Base-by-base conservation (phyloP, 192 early-diverging fungal genomes). In the Gonapodya sp. region DNA sequence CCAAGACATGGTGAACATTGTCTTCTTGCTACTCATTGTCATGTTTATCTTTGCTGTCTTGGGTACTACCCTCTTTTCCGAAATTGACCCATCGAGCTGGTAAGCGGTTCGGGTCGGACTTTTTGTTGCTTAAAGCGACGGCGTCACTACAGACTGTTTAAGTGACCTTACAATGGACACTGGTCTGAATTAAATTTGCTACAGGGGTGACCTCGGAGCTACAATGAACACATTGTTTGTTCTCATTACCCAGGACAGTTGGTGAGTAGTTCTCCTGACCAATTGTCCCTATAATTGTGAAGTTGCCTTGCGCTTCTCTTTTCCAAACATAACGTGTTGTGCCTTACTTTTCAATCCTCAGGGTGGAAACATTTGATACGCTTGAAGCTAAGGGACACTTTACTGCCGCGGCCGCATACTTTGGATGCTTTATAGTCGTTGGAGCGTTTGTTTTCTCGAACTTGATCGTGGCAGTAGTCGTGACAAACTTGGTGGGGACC, bases 391-490 rank as follows among this genome's bases (percentile, higher is more conserved):
- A 36, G 34, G 85, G 85, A 34, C 78, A 84, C n/a, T 87, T 87
- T 77, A 35, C 81, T 0, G 79, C 78, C 0, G 86, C 82, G 0
- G 83, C 85, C 1, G 81, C 86, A 2, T 87, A 83, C 82, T 87
- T 80, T 79, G 78, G 82, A 0, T 80, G 36, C 35, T 87, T 81
- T 77, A 82, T 87, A 46, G 80, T 86, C 34, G 81, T 86, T 24
- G 87, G 82, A 0, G 82, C 81, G 1, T 86, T 87, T 80, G 83
- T 87, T 2, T 85, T 87, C 78, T 33, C 82, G 64, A 87, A 87
- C 73, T 81, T 87, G 35, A 82, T 87, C 31, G 85, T 86, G 77
- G 87, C 87, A 18, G 85, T 87, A 2, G 85, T 87, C 33, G 87
- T 87, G 2, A 83, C 85, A 35, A 87, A 87, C 75, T 73, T 87